Evolutionary conservation across 306 rosid genomes (phyloP).

Genomic region (Castanospermum australe): DNA sequence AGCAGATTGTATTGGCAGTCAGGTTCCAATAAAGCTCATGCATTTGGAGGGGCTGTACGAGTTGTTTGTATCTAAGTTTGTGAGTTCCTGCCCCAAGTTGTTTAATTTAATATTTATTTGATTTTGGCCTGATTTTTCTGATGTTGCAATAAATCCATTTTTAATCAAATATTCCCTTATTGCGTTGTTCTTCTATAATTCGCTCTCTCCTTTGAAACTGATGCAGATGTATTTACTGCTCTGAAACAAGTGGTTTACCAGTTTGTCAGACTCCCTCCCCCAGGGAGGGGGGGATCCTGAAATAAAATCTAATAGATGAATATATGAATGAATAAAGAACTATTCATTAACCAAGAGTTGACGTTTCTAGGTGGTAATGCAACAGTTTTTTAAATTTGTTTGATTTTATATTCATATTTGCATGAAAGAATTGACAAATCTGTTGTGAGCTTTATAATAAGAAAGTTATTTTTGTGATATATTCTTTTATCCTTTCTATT

Average conservation of each 20-base stretch:
- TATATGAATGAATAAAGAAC: neutral
- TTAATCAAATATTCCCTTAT: neutral
- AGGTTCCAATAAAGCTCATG: slow-evolving; percentile 62
- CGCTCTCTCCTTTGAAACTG: neutral
- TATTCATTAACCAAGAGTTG: neutral
- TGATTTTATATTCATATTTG: neutral
- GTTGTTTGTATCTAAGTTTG: slow-evolving; percentile 69
- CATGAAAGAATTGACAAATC: neutral
- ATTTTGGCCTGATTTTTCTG: neutral
- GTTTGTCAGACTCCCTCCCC: neutral
- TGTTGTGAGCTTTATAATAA: neutral
- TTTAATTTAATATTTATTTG: neutral
- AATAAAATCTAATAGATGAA: slow-evolving; percentile 1
- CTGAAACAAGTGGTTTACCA: slow-evolving; percentile 15
- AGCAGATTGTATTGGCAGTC: slow-evolving; percentile 66
- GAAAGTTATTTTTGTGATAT: neutral
- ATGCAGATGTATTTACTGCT: neutral
- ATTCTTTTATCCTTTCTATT: neutral
- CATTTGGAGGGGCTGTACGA: slow-evolving; percentile 71
- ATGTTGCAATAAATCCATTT: neutral
- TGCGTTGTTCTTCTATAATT: slow-evolving; percentile 6
- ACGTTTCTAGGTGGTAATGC: neutral
- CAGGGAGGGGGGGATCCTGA: neutral
- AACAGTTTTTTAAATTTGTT: neutral
- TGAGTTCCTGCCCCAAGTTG: slow-evolving; percentile 37